These are phyloP conservation scores for Colletotrichum sp. DNA, from an alignment of 2,329 filamentous ascomycete species.

Conservation along the genomic window DNA sequence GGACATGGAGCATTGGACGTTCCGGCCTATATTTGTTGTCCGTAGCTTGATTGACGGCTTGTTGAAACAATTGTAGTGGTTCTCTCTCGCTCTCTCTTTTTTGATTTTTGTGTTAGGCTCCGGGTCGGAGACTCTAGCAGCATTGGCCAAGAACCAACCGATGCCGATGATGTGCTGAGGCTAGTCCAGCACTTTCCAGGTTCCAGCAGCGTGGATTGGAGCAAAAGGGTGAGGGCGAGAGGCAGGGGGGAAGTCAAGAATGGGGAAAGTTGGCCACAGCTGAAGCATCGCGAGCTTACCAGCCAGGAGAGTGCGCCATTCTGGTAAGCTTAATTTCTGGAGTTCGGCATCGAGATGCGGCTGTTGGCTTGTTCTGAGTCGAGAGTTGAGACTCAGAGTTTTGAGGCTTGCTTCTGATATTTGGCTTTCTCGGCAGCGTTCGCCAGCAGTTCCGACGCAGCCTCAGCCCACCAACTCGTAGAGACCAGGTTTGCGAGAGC, in stretches of 20 bases:
- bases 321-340: background rate
- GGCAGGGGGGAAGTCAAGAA: background rate
- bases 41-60: background rate
- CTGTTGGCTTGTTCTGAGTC: background rate
- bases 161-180: background rate
- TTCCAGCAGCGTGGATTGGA: background rate
- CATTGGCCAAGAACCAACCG: background rate
- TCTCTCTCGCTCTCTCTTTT: no score
- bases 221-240: background rate
- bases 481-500: background rate
- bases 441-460: background rate
- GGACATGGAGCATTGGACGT: constrained; percentile 8
- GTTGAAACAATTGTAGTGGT: constrained; percentile 5
- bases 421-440: background rate
- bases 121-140: background rate
- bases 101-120: background rate
- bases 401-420: background rate
- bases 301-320: background rate
- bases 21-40: constrained; percentile 2
- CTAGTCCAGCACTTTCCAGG: background rate
- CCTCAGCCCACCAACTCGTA: background rate
- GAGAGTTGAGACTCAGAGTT: background rate
- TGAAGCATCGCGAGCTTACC: background rate
- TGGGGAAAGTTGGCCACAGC: background rate
- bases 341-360: background rate